Conservation (phyloP, 331 rosid genomes). For the Dryas integrifolia region DNA sequence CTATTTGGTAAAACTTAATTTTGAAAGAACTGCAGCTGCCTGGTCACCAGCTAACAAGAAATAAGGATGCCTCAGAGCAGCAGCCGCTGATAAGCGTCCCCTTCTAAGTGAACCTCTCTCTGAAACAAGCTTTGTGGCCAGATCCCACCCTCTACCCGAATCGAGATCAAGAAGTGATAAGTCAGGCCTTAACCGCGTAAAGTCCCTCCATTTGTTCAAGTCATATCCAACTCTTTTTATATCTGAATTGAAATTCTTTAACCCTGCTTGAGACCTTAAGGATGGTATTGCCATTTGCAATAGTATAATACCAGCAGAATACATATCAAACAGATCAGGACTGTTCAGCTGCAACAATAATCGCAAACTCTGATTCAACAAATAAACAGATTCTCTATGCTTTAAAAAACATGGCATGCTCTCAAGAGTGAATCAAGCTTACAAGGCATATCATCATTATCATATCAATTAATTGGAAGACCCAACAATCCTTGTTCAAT, state of each 20-base stretch:
- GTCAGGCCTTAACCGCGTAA: slow-evolving; percentile 45
- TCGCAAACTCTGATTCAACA: slow-evolving; percentile 21
- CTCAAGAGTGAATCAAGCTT: too few species aligned
- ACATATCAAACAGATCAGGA: slow-evolving; percentile 83
- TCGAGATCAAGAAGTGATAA: slow-evolving; percentile 48
- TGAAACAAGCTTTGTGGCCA: slow-evolving; percentile 66
- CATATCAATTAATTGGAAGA: too few species aligned
- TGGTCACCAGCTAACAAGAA: slow-evolving; percentile 77
- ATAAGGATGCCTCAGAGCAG: slow-evolving; percentile 83
- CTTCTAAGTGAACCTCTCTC: slow-evolving; percentile 64
- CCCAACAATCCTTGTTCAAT: too few species aligned
- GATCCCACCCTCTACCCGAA: slow-evolving; percentile 80
- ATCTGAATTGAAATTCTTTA: slow-evolving; percentile 71
- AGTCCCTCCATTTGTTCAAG: slow-evolving; percentile 59
- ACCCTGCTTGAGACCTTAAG: slow-evolving; percentile 57
- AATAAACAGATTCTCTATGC: not conserved
- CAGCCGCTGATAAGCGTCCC: slow-evolving; percentile 67
- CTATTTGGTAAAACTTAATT: slow-evolving; percentile 48
- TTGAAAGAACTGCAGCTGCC: slow-evolving; percentile 73
- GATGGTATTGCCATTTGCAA: slow-evolving; percentile 79
- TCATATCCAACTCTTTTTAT: slow-evolving; percentile 50
- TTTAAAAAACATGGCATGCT: not conserved
- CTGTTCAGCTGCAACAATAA: slow-evolving; percentile 62
- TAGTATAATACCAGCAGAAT: slow-evolving; percentile 77
- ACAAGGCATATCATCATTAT: too few species aligned